Conservation (phyloP, 768 basidiomycete genomes). For the Tulasnella sp. region DNA sequence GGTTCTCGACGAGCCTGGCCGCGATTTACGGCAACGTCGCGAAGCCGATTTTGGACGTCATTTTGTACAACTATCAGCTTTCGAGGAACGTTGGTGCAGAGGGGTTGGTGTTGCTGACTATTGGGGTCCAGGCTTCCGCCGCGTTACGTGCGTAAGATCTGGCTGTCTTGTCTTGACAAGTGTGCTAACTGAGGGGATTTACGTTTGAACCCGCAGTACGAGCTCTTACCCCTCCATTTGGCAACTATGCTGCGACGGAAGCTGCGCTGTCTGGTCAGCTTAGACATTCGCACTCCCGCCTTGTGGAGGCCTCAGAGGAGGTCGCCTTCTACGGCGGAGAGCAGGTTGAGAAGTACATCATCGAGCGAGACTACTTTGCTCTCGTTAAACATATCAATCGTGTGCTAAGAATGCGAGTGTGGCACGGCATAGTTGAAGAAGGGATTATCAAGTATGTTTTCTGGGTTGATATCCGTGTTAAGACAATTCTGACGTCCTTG, state of each 20-base stretch:
- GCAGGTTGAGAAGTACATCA: constrained; percentile 77
- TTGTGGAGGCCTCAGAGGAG: constrained; percentile 82
- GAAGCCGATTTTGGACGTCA: constrained; percentile 85
- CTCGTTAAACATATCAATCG: constrained; percentile 77
- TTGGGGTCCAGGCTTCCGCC: constrained; percentile 76
- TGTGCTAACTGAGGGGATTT: neutral
- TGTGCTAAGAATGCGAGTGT: constrained; percentile 69
- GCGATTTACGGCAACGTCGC: constrained; percentile 91
- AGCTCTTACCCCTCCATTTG: constrained; percentile 82
- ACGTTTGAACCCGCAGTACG: constrained; percentile 43
- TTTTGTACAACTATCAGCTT: constrained; percentile 91
- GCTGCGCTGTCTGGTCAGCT: constrained; percentile 81
- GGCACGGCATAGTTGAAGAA: constrained; percentile 88
- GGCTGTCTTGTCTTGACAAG: neutral
- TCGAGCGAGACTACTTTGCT: constrained; percentile 79
- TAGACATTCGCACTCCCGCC: constrained; percentile 82
- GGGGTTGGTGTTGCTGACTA: constrained; percentile 68
- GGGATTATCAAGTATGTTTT: constrained; percentile 74
- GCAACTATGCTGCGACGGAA: constrained; percentile 77
- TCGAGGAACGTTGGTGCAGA: constrained; percentile 92
- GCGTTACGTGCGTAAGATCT: constrained; percentile 37
- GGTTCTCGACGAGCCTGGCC: constrained; percentile 80
- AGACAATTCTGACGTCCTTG: constrained; percentile 22
- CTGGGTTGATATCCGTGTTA: neutral
- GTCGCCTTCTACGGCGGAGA: constrained; percentile 83